phyloP scores from a whole-genome alignment of 768 basidiomycete species.

The Suillus brevipes region DNA sequence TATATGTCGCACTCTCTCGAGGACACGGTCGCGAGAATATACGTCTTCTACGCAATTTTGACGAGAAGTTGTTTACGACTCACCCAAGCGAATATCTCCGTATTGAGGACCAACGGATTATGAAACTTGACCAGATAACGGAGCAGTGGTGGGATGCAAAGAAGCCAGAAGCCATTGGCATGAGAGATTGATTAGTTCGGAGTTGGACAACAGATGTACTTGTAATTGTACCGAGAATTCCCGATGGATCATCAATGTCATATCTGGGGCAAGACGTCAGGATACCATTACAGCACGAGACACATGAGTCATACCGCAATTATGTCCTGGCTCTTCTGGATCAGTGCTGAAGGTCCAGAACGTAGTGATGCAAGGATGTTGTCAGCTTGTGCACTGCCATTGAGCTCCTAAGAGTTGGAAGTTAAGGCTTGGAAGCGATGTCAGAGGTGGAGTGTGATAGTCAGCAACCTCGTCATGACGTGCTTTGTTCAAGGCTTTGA shows the following conservation, averaged over 20 bases:
- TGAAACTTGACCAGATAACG: constrained; percentile 14
- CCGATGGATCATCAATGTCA: constrained; percentile 87
- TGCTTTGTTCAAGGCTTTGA: no score
- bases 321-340: constrained; percentile 88
- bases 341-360: constrained; percentile 70
- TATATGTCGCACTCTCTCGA: constrained; percentile 40
- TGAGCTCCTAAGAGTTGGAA: constrained; percentile 65
- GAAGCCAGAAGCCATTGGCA: no score
- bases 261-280: constrained; percentile 49
- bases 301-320: constrained; percentile 54
- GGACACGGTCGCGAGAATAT: constrained; percentile 29
- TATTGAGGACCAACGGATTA: constrained; percentile 1
- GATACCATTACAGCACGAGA: background rate
- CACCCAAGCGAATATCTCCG: constrained; percentile 5
- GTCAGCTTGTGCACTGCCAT: constrained; percentile 69
- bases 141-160: constrained; percentile 1
- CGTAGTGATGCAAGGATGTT: constrained; percentile 77
- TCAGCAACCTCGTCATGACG: no score
- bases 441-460: no score
- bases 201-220: no score
- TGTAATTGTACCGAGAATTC: no score
- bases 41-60: constrained; percentile 30
- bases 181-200: no score
- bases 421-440: no score
- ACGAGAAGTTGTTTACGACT: constrained; percentile 20